These are phyloP conservation scores for Leishmania guyanensis DNA, from an alignment of 208 protist species.

Conservation along the genomic window DNA sequence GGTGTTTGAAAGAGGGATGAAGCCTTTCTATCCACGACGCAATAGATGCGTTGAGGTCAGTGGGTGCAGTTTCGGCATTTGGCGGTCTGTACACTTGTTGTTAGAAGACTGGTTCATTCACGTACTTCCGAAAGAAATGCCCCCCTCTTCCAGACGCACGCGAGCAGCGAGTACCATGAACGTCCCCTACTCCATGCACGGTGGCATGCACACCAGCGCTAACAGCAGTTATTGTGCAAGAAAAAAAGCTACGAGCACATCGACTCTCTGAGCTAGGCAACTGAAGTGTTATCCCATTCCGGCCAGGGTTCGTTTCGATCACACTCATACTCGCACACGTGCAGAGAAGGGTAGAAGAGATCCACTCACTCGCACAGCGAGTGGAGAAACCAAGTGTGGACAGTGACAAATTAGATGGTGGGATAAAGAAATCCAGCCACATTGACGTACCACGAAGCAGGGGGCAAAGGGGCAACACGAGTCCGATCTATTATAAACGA, in stretches of 20 bases:
- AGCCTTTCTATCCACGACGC: neutral
- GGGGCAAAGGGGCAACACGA: neutral
- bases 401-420: neutral
- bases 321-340: neutral
- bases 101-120: too few species aligned
- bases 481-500: neutral
- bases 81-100: neutral
- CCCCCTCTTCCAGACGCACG: neutral
- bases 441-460: neutral
- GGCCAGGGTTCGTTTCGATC: neutral
- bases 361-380: neutral
- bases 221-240: too few species aligned
- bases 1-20: neutral
- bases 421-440: neutral
- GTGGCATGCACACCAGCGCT: too few species aligned
- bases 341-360: neutral
- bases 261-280: neutral
- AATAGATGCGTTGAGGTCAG: neutral
- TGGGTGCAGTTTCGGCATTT: neutral
- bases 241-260: neutral
- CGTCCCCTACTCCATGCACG: neutral
- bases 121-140: neutral
- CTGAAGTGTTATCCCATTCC: neutral
- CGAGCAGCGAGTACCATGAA: neutral
- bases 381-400: neutral